phyloP scores from a whole-genome alignment of 2,329 filamentous ascomycete species.

The Phialophora expanda region DNA sequence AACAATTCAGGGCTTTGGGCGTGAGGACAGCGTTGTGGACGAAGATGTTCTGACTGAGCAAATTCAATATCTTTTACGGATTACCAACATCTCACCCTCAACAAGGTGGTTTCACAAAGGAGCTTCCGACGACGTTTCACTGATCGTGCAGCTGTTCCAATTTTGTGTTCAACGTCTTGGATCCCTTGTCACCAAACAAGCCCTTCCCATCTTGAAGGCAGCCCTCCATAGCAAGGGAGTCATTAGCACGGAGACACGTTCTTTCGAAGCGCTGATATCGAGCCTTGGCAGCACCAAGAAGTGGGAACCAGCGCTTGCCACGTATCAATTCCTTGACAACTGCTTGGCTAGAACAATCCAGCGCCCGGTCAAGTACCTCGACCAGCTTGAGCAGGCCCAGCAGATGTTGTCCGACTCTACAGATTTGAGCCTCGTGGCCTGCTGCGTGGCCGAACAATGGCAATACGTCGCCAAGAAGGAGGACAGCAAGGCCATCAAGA shows the following conservation, averaged over 20 bases:
- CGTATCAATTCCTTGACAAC: slow-evolving; percentile 80
- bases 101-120: slow-evolving; percentile 90
- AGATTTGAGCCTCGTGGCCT: slow-evolving; percentile 61
- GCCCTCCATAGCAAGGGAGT: slow-evolving; percentile 42
- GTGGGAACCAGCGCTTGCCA: slow-evolving; percentile 43
- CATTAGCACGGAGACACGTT: slow-evolving; percentile 41
- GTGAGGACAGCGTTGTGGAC: slow-evolving; percentile 51
- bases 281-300: slow-evolving; percentile 47
- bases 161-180: slow-evolving; percentile 43
- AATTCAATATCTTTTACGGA: slow-evolving; percentile 77
- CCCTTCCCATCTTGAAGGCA: slow-evolving; percentile 17
- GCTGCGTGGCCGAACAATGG: slow-evolving; percentile 78
- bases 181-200: slow-evolving; percentile 10
- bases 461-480: slow-evolving; percentile 66
- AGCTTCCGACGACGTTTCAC: slow-evolving; percentile 51
- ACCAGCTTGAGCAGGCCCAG: slow-evolving; percentile 51
- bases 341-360: slow-evolving; percentile 76
- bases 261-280: slow-evolving; percentile 48
- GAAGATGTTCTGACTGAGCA: slow-evolving; percentile 70
- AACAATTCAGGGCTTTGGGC: slow-evolving; percentile 67
- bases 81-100: slow-evolving; percentile 78
- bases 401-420: slow-evolving; percentile 40
- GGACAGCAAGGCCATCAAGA: slow-evolving; percentile 51
- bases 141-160: slow-evolving; percentile 49
- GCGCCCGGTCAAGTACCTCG: slow-evolving; percentile 80